Conservation (phyloP, 2,329 filamentous ascomycete genomes). For the Curvularia sp. region DNA sequence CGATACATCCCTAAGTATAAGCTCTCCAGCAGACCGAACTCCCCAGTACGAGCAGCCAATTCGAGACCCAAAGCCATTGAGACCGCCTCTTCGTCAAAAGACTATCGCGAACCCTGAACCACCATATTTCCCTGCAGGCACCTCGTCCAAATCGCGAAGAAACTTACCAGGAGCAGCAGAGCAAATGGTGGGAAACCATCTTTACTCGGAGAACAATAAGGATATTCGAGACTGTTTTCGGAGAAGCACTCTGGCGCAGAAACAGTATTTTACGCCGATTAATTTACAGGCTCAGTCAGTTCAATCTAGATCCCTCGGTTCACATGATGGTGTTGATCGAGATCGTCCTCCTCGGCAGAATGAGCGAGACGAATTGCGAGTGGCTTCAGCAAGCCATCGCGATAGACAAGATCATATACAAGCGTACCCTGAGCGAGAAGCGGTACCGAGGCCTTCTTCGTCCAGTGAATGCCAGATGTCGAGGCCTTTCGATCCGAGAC, state of each 20-base stretch:
- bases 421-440: background rate
- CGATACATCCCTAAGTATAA: background rate
- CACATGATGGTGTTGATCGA: background rate
- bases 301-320: background rate
- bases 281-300: background rate
- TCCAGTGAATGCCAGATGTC: background rate
- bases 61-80: constrained; percentile 5
- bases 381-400: background rate
- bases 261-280: constrained; percentile 19
- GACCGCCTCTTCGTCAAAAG: constrained; percentile 12
- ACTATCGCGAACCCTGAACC: background rate
- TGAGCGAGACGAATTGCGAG: background rate
- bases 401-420: background rate
- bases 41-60: constrained; percentile 22
- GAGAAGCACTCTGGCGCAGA: background rate
- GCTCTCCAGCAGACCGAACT: background rate
- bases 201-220: constrained; percentile 23
- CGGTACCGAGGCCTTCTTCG: background rate
- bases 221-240: constrained; percentile 41
- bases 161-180: constrained; percentile 3
- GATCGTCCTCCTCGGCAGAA: background rate
- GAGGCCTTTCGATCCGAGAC: background rate
- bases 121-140: background rate
- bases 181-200: background rate
- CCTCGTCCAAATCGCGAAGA: background rate